Evolutionary conservation across 257 asterid species (phyloP).

Genomic region (Penstemon davidsonii): DNA sequence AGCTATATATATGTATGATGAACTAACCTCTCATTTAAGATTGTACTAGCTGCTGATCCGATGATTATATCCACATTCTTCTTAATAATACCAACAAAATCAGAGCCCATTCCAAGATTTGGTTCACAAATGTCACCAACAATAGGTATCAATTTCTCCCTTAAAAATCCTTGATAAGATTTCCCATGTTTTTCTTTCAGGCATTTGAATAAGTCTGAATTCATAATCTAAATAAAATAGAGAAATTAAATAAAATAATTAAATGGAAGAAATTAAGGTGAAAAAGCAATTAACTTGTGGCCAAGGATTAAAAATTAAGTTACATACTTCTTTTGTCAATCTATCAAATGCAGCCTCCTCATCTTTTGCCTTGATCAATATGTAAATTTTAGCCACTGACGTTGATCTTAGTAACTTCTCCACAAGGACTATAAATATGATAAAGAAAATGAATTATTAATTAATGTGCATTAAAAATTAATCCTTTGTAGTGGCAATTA

Average conservation of each 20-base stretch:
- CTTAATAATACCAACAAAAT: constrained; percentile 17
- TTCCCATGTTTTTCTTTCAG: constrained; percentile 33
- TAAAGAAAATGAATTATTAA: neutral
- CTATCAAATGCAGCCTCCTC: constrained; percentile 34
- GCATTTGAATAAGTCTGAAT: constrained; percentile 37
- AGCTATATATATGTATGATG: neutral
- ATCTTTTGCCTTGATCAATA: constrained; percentile 37
- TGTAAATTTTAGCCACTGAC: constrained; percentile 32
- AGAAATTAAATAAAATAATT: neutral
- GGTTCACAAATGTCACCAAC: constrained; percentile 40
- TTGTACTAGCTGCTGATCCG: constrained; percentile 42
- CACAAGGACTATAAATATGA: constrained; percentile 28
- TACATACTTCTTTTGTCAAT: constrained; percentile 29
- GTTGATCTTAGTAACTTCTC: constrained; percentile 48
- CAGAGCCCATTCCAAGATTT: constrained; percentile 38
- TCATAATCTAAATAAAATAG: constrained; percentile 25
- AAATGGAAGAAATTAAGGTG: neutral
- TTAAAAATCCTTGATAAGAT: constrained; percentile 28
- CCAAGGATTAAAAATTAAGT: neutral
- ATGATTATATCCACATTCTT: constrained; percentile 39
- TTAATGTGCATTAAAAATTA: neutral
- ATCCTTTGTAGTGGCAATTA: too few relatives aligned
- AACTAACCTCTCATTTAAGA: constrained; percentile 37
- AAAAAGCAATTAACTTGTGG: too few relatives aligned
- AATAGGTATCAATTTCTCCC: constrained; percentile 34